phyloP scores from a whole-genome alignment of 129 eudicot genomes.

The Pulicaria dysenterica region DNA sequence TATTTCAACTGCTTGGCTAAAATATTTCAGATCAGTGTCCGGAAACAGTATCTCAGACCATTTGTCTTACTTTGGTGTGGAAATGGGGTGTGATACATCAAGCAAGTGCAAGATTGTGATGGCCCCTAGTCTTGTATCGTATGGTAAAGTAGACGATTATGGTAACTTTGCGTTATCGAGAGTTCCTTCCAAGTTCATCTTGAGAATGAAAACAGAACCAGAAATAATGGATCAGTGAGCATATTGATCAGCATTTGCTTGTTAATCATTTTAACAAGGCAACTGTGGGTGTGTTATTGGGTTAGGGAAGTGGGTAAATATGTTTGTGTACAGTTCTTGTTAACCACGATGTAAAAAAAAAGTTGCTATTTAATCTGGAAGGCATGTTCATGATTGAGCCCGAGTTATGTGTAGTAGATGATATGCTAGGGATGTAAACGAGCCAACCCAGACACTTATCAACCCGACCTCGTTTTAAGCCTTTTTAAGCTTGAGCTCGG shows the following conservation, averaged over 20 bases:
- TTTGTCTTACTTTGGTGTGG: constrained; percentile 66
- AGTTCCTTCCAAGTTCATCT: constrained; percentile 41
- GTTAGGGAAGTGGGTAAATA: constrained; percentile 30
- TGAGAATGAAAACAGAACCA: constrained; percentile 31
- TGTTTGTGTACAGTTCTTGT: constrained; percentile 20
- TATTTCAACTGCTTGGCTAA: not conserved
- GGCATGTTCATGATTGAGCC: too few relatives aligned
- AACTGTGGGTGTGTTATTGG: not conserved
- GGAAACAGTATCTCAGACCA: constrained; percentile 91
- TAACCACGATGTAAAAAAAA: constrained; percentile 14
- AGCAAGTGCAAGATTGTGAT: constrained; percentile 66
- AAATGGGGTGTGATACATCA: constrained; percentile 65
- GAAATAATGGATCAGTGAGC: constrained; percentile 26
- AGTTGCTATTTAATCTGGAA: constrained; percentile 13
- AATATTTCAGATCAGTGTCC: constrained; percentile 69
- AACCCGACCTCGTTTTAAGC: too few relatives aligned
- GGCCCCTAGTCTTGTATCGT: constrained; percentile 48
- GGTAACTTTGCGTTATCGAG: constrained; percentile 70
- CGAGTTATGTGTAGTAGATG: not conserved
- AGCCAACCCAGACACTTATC: too few relatives aligned
- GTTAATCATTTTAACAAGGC: constrained; percentile 3
- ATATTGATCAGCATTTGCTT: not conserved
- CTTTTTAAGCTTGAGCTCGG: too few relatives aligned
- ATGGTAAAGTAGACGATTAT: constrained; percentile 45
- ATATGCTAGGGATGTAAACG: too few relatives aligned